A percentile compares a stretch with the other conserved stretches of the same genome.
Conservation (phyloP, 495 filamentous ascomycete species). For the Apodospora peruviana region DNA sequence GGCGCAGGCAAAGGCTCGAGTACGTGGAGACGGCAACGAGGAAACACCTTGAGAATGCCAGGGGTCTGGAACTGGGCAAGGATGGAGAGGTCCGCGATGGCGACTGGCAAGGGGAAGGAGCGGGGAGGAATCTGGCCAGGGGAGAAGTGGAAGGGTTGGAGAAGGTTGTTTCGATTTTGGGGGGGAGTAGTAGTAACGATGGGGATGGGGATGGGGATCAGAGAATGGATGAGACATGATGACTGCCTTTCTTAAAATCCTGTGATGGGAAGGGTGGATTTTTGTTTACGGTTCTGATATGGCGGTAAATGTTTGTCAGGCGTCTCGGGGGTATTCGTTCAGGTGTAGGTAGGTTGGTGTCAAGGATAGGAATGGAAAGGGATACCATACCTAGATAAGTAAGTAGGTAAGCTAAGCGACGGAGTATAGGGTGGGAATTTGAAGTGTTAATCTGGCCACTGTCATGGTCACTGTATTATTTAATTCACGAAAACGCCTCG, state of each 20-base stretch:
- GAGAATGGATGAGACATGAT: constrained; percentile 25
- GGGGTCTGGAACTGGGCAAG: constrained; percentile 50
- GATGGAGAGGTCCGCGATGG: constrained; percentile 55
- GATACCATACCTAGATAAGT: too few species aligned
- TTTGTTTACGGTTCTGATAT: not conserved
- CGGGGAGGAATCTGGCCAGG: constrained; percentile 27
- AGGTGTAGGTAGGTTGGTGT: too few species aligned
- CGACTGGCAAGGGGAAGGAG: constrained; percentile 43
- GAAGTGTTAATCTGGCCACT: too few species aligned
- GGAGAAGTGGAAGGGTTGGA: constrained; percentile 52
- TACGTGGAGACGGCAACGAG: constrained; percentile 70
- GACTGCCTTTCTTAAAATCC: too few species aligned
- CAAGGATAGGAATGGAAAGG: too few species aligned
- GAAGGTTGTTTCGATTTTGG: constrained; percentile 37
- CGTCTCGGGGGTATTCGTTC: too few species aligned
- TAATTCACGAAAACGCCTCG: too few species aligned
- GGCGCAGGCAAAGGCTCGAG: constrained; percentile 55
- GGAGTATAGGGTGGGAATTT: too few species aligned
- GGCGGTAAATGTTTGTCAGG: not conserved
- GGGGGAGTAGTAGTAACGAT: constrained; percentile 11
- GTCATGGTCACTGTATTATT: too few species aligned
- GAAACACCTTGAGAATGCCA: constrained; percentile 48
- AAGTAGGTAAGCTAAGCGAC: too few species aligned
- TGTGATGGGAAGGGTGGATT: not conserved
- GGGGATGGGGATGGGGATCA: not conserved